A percentile compares a stretch with the other conserved stretches of the same genome.
Conservation (phyloP, 768 basidiomycete species). For the Lentinula detonsa region DNA sequence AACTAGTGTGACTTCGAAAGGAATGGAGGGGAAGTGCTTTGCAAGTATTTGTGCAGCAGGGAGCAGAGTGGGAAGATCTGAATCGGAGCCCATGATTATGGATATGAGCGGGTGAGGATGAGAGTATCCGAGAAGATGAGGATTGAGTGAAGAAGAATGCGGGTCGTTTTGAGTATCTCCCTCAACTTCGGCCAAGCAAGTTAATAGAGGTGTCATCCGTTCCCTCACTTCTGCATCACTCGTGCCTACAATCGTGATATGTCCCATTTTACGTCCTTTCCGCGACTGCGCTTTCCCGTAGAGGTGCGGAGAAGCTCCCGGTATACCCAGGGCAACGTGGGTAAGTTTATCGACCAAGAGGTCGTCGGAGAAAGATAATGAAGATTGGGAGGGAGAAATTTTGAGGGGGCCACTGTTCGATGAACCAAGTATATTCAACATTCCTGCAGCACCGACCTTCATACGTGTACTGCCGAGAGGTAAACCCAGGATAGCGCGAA, state of each 20-base stretch:
- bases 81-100: slow-evolving; percentile 98
- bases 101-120: slow-evolving; percentile 75
- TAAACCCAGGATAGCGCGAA: slow-evolving; percentile 86
- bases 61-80: slow-evolving; percentile 91
- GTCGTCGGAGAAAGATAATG: slow-evolving; percentile 51
- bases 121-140: slow-evolving; percentile 46
- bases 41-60: slow-evolving; percentile 83
- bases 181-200: slow-evolving; percentile 37
- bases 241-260: slow-evolving; percentile 82
- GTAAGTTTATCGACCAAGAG: slow-evolving; percentile 50
- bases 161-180: background rate
- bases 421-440: slow-evolving; percentile 89
- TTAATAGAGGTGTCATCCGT: slow-evolving; percentile 69
- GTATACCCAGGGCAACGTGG: slow-evolving; percentile 45
- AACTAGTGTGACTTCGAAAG: slow-evolving; percentile 93
- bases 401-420: background rate
- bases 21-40: slow-evolving; percentile 54
- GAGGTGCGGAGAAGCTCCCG: slow-evolving; percentile 80
- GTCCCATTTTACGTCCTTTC: slow-evolving; percentile 96
- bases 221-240: slow-evolving; percentile 69
- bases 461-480: slow-evolving; percentile 86
- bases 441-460: slow-evolving; percentile 80
- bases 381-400: background rate
- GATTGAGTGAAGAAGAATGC: slow-evolving; percentile 46
- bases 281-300: slow-evolving; percentile 93